Evolutionary conservation across 345 rosid genomes (phyloP).

Genomic region (Bruguiera parviflora): DNA sequence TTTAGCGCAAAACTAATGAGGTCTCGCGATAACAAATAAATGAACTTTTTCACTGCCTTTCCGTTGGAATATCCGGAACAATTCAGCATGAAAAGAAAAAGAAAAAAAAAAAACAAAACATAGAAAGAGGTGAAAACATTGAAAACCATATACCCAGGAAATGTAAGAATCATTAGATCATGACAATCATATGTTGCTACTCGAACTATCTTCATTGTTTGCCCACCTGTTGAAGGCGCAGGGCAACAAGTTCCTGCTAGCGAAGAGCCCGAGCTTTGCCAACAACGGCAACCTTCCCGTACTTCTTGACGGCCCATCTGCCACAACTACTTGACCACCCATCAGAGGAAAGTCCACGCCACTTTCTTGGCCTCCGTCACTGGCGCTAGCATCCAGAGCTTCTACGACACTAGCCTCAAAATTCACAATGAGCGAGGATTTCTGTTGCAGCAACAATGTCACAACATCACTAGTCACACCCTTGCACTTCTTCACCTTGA

Average conservation of each 20-base stretch:
- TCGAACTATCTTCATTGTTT: constrained; percentile 31
- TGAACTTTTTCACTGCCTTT: too few relatives aligned
- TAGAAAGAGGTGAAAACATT: too few relatives aligned
- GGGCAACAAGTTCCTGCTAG: constrained; percentile 48
- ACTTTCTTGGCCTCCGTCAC: constrained; percentile 43
- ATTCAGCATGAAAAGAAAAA: too few relatives aligned
- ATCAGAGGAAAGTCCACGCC: constrained; percentile 32
- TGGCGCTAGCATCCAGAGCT: constrained; percentile 27
- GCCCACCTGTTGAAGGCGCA: constrained; percentile 62
- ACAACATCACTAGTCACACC: constrained; percentile 51
- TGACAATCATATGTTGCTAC: constrained; percentile 31
- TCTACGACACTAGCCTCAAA: constrained; percentile 55
- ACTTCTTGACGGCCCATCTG: constrained; percentile 35
- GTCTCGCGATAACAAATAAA: too few relatives aligned
- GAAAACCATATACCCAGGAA: too few relatives aligned
- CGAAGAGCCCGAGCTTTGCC: constrained; percentile 54
- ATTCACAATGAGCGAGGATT: constrained; percentile 52
- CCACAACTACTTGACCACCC: constrained; percentile 27
- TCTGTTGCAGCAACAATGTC: constrained; percentile 51
- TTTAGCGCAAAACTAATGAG: too few relatives aligned
- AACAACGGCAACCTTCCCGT: constrained; percentile 50
- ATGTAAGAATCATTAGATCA: background rate
- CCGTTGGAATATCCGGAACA: too few relatives aligned
- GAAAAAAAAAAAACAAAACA: too few relatives aligned
- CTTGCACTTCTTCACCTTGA: constrained; percentile 79